Percentiles rank a stretch among this genome's conserved stretches.
These are phyloP conservation scores for Symbiodinium natans DNA, from an alignment of 73 alveolate genomes.

Conservation along the genomic window DNA sequence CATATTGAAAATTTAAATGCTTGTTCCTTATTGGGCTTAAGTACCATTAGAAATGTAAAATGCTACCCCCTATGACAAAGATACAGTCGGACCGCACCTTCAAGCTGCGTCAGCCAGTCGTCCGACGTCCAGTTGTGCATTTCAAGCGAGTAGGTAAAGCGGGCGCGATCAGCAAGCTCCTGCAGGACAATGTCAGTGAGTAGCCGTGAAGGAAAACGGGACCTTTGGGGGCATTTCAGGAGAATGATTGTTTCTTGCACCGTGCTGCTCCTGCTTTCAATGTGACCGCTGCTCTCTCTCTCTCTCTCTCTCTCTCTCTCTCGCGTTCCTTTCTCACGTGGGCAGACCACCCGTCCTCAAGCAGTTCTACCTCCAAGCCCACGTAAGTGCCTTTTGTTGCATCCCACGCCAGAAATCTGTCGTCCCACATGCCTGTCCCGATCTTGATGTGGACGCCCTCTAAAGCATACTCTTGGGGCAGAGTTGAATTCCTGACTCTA, in stretches of 20 bases:
- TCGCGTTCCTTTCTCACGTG: too few relatives aligned
- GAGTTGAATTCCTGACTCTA: background rate
- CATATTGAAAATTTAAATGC: too few relatives aligned
- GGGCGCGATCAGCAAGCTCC: background rate
- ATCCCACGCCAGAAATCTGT: background rate
- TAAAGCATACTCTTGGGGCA: background rate
- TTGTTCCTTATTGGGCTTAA: too few relatives aligned
- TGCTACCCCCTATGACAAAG: too few relatives aligned
- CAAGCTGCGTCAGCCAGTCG: background rate
- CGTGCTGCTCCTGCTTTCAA: too few relatives aligned
- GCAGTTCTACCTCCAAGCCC: background rate
- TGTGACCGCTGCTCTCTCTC: too few relatives aligned
- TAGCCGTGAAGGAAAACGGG: too few relatives aligned
- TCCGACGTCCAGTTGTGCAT: conserved; percentile 4
- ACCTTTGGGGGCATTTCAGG: too few relatives aligned
- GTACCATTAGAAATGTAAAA: too few relatives aligned
- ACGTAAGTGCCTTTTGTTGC: background rate
- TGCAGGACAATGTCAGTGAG: background rate
- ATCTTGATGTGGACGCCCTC: background rate
- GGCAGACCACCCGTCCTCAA: background rate
- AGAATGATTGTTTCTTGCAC: too few relatives aligned
- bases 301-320: too few relatives aligned
- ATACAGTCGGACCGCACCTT: background rate
- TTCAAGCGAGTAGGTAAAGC: background rate
- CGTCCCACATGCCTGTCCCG: background rate